A percentile compares a stretch with the other conserved stretches of the same genome.
phyloP scores from a whole-genome alignment of 371 early-diverging fungal genomes.

The Syncephalis plumigaleata region DNA sequence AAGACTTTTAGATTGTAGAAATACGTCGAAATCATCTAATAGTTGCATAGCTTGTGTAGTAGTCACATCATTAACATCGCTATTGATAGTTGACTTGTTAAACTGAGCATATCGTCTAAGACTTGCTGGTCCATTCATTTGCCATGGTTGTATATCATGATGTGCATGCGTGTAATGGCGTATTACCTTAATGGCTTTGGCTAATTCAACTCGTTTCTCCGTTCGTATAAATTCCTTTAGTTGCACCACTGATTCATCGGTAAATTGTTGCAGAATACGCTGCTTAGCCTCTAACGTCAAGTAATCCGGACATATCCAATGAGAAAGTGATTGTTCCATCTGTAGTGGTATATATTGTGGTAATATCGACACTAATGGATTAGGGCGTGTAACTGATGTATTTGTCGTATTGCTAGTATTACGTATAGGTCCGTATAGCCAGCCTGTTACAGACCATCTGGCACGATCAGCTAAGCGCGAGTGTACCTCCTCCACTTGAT shows the following conservation, averaged over 20 bases:
- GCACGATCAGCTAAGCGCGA: constrained; percentile 9
- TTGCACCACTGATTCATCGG: neutral
- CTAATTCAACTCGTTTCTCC: too few relatives aligned
- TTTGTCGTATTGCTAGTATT: constrained; percentile 1
- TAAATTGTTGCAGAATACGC: neutral
- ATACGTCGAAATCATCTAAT: constrained; percentile 7
- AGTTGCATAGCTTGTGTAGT: neutral
- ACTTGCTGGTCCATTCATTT: too few relatives aligned
- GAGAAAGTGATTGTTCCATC: too few relatives aligned
- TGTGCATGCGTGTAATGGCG: too few relatives aligned
- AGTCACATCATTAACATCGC: neutral
- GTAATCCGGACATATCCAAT: neutral
- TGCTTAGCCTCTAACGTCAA: neutral
- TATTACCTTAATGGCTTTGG: too few relatives aligned
- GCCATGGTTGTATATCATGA: too few relatives aligned
- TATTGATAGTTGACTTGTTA: neutral
- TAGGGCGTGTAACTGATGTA: too few relatives aligned
- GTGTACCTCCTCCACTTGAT: constrained; percentile 41
- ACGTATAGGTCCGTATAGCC: constrained; percentile 38
- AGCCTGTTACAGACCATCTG: constrained; percentile 43
- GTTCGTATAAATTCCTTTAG: too few relatives aligned
- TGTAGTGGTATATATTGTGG: constrained; percentile 1
- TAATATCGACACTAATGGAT: too few relatives aligned
- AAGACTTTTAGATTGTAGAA: constrained; percentile 22
- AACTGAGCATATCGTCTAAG: too few relatives aligned